Conservation (phyloP, 768 basidiomycete species). For the Clitopilus hobsonii region DNA sequence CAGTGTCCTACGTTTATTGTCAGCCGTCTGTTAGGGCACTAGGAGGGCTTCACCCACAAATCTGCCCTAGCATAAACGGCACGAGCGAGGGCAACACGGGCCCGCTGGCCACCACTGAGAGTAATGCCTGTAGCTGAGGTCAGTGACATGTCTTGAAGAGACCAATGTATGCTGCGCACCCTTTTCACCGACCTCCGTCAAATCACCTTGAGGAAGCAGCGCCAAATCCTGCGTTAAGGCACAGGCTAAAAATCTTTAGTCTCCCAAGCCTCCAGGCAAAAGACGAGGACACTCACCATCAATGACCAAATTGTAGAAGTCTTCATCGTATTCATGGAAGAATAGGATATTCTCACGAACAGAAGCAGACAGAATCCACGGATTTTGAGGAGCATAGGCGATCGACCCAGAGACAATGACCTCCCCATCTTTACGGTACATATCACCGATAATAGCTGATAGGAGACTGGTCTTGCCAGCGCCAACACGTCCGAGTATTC, state of each 20-base stretch:
- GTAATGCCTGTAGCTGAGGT: conserved; percentile 40
- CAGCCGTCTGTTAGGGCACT: neutral
- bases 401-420: conserved; percentile 66
- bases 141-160: neutral
- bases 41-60: conserved; percentile 43
- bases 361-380: conserved; percentile 86
- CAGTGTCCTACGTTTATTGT: conserved; percentile 43
- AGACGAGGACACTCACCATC: conserved; percentile 41
- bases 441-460: conserved; percentile 83
- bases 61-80: conserved; percentile 92
- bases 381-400: conserved; percentile 83
- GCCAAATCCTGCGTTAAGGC: conserved; percentile 80
- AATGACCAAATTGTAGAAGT: conserved; percentile 76
- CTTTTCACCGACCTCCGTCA: conserved; percentile 85
- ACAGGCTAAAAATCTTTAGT: conserved; percentile 49
- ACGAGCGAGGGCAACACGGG: conserved; percentile 78
- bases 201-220: conserved; percentile 75
- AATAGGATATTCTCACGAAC: conserved; percentile 91
- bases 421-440: conserved; percentile 71
- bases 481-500: conserved; percentile 85
- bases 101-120: conserved; percentile 80
- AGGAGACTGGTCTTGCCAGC: conserved; percentile 84
- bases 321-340: conserved; percentile 82
- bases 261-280: neutral
- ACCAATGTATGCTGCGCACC: conserved; percentile 32